Evolutionary conservation across 768 basidiomycete species (phyloP).

Genomic region (Lenzites betulinus): DNA sequence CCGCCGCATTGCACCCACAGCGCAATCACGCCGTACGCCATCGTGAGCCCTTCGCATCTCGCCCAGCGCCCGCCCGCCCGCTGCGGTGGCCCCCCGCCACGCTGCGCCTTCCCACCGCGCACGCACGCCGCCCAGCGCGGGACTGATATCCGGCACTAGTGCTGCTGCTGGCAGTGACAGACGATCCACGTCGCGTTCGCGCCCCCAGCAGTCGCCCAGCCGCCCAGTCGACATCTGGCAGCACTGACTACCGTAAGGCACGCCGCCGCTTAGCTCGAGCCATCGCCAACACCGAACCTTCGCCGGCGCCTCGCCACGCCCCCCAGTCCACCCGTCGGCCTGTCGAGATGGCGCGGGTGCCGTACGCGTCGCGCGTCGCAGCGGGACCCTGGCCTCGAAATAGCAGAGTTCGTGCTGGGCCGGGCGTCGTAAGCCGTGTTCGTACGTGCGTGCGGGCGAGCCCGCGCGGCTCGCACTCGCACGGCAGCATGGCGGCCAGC

Average conservation of each 20-base stretch:
- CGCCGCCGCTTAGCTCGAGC: neutral
- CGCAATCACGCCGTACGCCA: neutral
- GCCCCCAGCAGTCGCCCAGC: too few relatives aligned
- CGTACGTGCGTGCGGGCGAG: too few relatives aligned
- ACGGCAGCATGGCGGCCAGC: neutral
- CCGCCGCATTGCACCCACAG: neutral
- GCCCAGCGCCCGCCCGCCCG: neutral
- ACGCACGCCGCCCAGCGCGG: neutral
- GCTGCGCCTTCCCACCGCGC: neutral
- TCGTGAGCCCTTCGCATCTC: neutral
- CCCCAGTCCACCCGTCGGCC: neutral
- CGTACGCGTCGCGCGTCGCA: too few relatives aligned
- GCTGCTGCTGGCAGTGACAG: too few relatives aligned
- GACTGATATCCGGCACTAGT: constrained; percentile 5
- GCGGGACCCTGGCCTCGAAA: neutral
- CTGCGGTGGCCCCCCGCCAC: neutral
- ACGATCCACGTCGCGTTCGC: constrained; percentile 5
- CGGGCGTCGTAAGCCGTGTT: too few relatives aligned
- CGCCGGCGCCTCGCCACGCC: neutral
- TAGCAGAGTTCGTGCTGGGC: neutral
- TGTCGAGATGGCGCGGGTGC: neutral
- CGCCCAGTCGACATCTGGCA: too few relatives aligned
- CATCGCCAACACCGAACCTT: constrained; percentile 18
- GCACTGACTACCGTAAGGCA: constrained; percentile 3
- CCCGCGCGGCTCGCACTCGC: neutral